Conservation (phyloP, 768 basidiomycete species). For the Pleurotus cornucopiae region DNA sequence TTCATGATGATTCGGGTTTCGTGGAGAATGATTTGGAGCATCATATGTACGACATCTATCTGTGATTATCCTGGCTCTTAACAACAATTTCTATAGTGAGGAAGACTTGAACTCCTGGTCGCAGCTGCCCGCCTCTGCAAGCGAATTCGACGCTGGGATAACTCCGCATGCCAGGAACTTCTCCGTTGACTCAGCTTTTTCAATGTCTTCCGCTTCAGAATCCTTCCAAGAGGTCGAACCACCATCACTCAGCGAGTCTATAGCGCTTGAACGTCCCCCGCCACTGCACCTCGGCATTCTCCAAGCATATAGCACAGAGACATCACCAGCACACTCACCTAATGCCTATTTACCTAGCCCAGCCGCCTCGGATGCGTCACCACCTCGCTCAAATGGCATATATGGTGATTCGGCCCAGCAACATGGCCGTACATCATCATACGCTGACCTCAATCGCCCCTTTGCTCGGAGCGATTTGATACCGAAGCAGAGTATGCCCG, state of each 20-base stretch:
- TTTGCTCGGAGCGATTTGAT: constrained; percentile 32
- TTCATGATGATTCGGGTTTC: constrained; percentile 47
- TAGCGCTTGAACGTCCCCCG: constrained; percentile 37
- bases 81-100: constrained; percentile 25
- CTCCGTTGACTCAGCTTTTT: constrained; percentile 57
- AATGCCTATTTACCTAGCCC: constrained; percentile 55
- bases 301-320: constrained; percentile 32
- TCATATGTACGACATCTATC: constrained; percentile 27
- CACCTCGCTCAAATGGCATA: constrained; percentile 15
- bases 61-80: constrained; percentile 1
- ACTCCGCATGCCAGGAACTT: constrained; percentile 55
- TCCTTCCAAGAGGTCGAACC: constrained; percentile 25
- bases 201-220: constrained; percentile 43
- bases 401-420: constrained; percentile 32
- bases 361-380: constrained; percentile 46
- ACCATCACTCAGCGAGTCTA: constrained; percentile 14
- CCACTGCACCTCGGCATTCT: constrained; percentile 45
- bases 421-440: constrained; percentile 51
- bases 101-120: constrained; percentile 41
- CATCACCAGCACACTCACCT: constrained; percentile 46
- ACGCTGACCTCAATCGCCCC: constrained; percentile 33
- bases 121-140: constrained; percentile 22
- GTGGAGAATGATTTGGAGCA: constrained; percentile 43
- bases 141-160: constrained; percentile 30
- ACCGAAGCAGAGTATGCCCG: constrained; percentile 84